Percentiles rank a stretch among this genome's conserved stretches.
Conservation (phyloP, 208 protist genomes). For the Crithidia thermophila region DNA sequence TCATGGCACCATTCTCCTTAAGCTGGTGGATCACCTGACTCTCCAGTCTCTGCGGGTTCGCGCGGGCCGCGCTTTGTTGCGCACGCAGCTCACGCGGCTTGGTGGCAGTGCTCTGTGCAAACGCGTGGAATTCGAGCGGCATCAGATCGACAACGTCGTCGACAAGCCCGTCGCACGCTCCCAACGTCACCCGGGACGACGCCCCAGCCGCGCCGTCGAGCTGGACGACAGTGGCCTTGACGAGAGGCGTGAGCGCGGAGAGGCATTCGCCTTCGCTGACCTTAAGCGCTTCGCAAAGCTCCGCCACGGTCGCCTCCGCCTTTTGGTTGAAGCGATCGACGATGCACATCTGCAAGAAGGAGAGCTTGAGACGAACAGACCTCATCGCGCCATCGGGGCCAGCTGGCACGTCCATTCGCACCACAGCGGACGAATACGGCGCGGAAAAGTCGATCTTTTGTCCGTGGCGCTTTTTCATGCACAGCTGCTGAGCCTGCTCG, state of each 20-base stretch:
- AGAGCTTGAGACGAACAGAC: conserved; percentile 36
- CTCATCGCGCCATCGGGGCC: background rate
- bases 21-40: conserved; percentile 32
- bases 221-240: conserved; percentile 22
- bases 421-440: conserved; percentile 31
- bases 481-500: conserved; percentile 11
- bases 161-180: conserved; percentile 3
- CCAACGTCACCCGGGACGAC: conserved; percentile 12
- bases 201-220: background rate
- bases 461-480: conserved; percentile 22
- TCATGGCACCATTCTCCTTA: conserved; percentile 35
- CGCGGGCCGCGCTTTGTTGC: conserved; percentile 9
- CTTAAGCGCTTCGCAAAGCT: conserved; percentile 36
- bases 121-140: conserved; percentile 27
- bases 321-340: conserved; percentile 49
- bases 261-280: conserved; percentile 21
- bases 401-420: conserved; percentile 21
- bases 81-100: conserved; percentile 21
- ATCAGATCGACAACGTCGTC: conserved; percentile 27
- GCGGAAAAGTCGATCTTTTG: conserved; percentile 34
- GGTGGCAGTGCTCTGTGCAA: background rate
- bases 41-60: conserved; percentile 27
- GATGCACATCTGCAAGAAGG: conserved; percentile 44
- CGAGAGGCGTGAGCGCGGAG: conserved; percentile 29
- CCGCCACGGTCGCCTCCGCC: conserved; percentile 33